Evolutionary conservation across 768 basidiomycete genomes (phyloP), one percentile per base, ranked within the genome.

Genomic region (Tephrocybe sp.): DNA sequence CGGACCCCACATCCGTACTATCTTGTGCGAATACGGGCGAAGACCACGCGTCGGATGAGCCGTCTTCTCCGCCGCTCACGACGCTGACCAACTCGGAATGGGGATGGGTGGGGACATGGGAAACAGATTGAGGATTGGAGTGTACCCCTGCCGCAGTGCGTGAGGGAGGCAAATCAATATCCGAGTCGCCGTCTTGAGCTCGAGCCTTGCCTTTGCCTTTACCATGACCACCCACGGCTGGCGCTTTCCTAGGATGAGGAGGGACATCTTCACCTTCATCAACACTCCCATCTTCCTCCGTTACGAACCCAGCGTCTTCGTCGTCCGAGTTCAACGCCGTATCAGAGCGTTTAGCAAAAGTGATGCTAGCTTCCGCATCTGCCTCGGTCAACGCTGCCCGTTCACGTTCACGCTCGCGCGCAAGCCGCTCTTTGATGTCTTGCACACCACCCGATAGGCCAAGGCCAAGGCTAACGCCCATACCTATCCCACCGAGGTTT

Each of bases 21-120:
- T 52, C 67, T 1, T 70, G 71, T 0, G 72, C 72, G 37, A 75
- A 75, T 4, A 72, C 65, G 15, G 72, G 73, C 1, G 73, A 75
- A 1, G 73, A 72, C 24, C 71, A 64, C 8, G 61, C 54, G 8
- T 64, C 58, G 6, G 65, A 65, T 1, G 25, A 39, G n/a, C 21
- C 52, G 7, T 29, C 55, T 11, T 16, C 46, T 2, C n/a, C 44
- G 12, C 27, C 30, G 30, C 13, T 46, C 21, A 36, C 52, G 15
- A 39, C 21, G 10, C 15, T 36, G 7, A 18, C 27, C 16, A 57
- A 19, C 40, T 46, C 45, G 19, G 41, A 30, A 12, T 47, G 30
- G 1, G 56, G 46, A 31, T 54, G 47, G 21, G 43, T 34, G 9
- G 45, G 52, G 2, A 45, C 40, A 11, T 38, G 29, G 16, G 45